Conservation (phyloP, 306 rosid species). For the Morella rubra region DNA sequence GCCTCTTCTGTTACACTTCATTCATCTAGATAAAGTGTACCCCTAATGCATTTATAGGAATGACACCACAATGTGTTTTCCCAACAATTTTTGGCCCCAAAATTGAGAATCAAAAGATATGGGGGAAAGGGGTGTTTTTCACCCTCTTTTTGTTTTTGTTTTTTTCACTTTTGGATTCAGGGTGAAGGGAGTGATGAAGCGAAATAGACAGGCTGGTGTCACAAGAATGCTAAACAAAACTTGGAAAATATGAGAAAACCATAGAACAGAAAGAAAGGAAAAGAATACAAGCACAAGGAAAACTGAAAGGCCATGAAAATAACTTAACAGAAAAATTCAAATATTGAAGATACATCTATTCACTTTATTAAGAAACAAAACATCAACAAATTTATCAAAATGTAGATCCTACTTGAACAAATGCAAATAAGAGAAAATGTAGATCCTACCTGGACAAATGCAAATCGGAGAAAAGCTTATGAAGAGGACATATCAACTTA, state of each 20-base stretch:
- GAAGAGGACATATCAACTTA: constrained; percentile 30
- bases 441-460: neutral
- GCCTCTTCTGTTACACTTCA: neutral
- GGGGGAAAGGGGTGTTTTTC: neutral
- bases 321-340: neutral
- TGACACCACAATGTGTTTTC: neutral
- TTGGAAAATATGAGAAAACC: neutral
- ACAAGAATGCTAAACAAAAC: neutral
- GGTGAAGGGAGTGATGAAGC: neutral
- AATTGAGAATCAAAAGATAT: neutral
- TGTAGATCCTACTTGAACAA: neutral
- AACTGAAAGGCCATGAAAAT: neutral
- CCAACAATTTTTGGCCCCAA: neutral
- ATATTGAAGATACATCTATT: neutral
- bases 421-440: neutral
- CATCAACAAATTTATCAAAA: constrained; percentile 4
- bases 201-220: too few species aligned
- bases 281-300: neutral
- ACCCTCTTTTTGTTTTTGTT: neutral
- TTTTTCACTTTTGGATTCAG: too few species aligned
- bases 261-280: neutral
- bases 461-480: neutral
- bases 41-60: too few species aligned
- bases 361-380: neutral
- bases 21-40: neutral